Conservation (phyloP, 306 rosid genomes). For the Trifolium subterraneum region DNA sequence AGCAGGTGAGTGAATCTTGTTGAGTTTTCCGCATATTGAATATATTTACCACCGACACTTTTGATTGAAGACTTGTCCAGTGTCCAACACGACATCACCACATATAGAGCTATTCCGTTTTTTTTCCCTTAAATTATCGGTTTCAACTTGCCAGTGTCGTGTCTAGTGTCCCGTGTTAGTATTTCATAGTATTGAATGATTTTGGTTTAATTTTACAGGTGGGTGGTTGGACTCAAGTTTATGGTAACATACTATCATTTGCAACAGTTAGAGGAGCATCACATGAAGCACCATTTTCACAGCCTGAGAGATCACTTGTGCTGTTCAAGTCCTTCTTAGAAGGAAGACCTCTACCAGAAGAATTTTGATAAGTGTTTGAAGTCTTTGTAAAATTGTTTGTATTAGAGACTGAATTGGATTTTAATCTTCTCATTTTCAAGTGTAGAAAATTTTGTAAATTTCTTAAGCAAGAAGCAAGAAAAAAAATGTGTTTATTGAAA, state of each 20-base stretch:
- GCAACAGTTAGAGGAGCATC: conserved; percentile 97
- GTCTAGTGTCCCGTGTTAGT: not conserved
- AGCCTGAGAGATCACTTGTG: conserved; percentile 89
- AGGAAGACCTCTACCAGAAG: conserved; percentile 72
- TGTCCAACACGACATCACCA: not conserved
- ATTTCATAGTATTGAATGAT: no score
- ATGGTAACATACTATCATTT: conserved; percentile 83
- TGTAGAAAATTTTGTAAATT: conserved; percentile 42
- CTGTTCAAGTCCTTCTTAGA: conserved; percentile 80
- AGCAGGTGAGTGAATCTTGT: conserved; percentile 72
- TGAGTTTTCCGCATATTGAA: not conserved
- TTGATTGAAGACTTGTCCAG: not conserved
- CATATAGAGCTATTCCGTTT: no score
- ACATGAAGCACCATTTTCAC: conserved; percentile 97
- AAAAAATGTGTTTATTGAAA: not conserved
- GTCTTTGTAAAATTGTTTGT: conserved; percentile 19
- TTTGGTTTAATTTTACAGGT: conserved; percentile 52
- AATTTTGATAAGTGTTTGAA: conserved; percentile 47
- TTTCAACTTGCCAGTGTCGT: not conserved
- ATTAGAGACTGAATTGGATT: not conserved
- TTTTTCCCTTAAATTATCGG: not conserved
- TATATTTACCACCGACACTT: not conserved
- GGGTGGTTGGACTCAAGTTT: conserved; percentile 99
- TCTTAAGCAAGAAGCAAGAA: conserved; percentile 5
- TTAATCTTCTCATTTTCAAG: not conserved